These are phyloP conservation scores for Chalara sp. DNA, from an alignment of 2,329 filamentous ascomycete species.

Conservation along the genomic window DNA sequence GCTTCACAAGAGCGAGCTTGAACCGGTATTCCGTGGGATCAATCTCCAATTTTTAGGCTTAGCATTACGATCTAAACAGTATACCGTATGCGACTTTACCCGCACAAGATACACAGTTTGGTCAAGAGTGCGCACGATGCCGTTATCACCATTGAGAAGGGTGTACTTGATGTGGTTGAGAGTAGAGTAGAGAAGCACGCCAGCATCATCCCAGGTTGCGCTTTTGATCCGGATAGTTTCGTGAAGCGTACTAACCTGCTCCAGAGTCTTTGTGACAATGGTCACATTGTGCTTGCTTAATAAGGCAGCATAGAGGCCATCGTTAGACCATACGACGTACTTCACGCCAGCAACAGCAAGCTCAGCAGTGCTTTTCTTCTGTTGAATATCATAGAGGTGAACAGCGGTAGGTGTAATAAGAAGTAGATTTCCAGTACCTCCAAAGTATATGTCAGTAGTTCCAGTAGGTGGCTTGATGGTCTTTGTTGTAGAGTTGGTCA, in stretches of 20 bases:
- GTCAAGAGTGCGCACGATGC: slow-evolving; percentile 92
- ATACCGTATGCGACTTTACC: slow-evolving; percentile 90
- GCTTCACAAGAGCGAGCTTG: slow-evolving; percentile 92
- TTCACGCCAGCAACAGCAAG: slow-evolving; percentile 87
- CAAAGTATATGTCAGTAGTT: slow-evolving; percentile 94
- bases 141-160: slow-evolving; percentile 93
- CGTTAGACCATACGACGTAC: slow-evolving; percentile 98
- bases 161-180: slow-evolving; percentile 99
- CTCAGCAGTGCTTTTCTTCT: slow-evolving; percentile 93
- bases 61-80: slow-evolving; percentile 86
- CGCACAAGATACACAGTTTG: slow-evolving; percentile 95
- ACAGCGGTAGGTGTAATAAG: slow-evolving; percentile 86
- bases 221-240: slow-evolving; percentile 99
- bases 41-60: slow-evolving; percentile 88
- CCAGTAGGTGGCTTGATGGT: slow-evolving; percentile 89
- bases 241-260: slow-evolving; percentile 93
- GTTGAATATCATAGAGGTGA: slow-evolving; percentile 93
- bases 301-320: slow-evolving; percentile 86
- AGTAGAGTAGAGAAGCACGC: slow-evolving; percentile 93
- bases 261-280: slow-evolving; percentile 91
- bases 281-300: slow-evolving; percentile 99
- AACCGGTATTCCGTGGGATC: slow-evolving; percentile 98
- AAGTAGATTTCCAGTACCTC: slow-evolving; percentile 85
- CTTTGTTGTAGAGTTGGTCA: slow-evolving; percentile 89
- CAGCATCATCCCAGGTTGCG: slow-evolving; percentile 95